Evolutionary conservation across 2,329 filamentous ascomycete genomes (phyloP), one percentile per base, ranked within the genome.

Genomic region (Orbilia ellipsospora): DNA sequence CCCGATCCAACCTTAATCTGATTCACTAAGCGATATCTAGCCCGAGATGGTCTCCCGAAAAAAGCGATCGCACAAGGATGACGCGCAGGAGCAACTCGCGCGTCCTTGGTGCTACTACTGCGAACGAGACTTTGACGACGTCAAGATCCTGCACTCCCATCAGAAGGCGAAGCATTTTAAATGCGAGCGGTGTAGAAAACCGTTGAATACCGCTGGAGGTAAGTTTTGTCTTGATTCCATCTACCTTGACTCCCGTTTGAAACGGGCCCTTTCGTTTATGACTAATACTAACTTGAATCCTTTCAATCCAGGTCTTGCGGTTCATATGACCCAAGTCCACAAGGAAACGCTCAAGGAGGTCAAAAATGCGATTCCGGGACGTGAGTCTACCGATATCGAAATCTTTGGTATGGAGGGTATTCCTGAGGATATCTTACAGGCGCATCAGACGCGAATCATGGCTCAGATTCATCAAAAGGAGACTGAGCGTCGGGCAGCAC

Each of bases 151-250:
- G 78, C 96, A 97, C 79, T 94, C 92, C 70, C 95, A 99, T 83
- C 95, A 98, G 81, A 98, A 97, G 82, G 94, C 94, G n/a, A 98
- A 98, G 84, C 95, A 99, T 83, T 98, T 97, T 87, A 97, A 97
- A 83, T 99, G 95, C 84, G 92, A 97, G 80, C 86, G 90, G 84
- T 99, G 95, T 82, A 90, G 90, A 63, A 89, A 95, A 78, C 88
- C 94, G 79, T 84, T 99, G 67, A 97, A 97, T 82, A 99, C 95
- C 0, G 94, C 94, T 50, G 95, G 95, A 87, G 95, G 93, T 96
- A 83, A 81, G 88, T 82, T 36, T 20, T 6, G 8, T 36, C 23
- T 36, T 36, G 10, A 7, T 36, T 36, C 31, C 10, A 36, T 36
- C 31, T 6, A 10, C 31, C 1, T 36, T 6, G 1, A 36, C 31